Evolutionary conservation across 768 basidiomycete species (phyloP), one percentile per base, ranked within the genome.

Genomic region (Mycena latifolia): DNA sequence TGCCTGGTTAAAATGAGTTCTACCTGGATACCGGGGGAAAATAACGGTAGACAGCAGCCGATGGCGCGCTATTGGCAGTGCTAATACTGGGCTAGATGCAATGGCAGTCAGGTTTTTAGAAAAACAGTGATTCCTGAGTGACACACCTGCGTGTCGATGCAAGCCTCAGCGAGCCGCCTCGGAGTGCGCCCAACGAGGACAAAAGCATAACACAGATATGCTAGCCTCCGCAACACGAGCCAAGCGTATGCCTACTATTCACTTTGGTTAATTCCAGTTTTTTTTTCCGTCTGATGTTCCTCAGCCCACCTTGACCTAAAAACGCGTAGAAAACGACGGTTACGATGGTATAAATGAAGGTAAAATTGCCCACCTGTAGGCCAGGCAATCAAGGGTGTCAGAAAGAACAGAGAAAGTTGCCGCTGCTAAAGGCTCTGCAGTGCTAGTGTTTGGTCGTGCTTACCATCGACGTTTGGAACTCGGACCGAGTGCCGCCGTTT

Each of bases 11-110:
- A 11, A 53, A 3, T 29, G 5, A 47, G 31, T 37, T 25, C 33
- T 65, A 69, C 67, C 63, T 57, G 63, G n/a, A 29, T 41, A 37
- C 43, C 54, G 63, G 24, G 12, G 27, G n/a, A 62, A 15, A 50
- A n/a, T 24, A 29, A 65, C 39, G 3, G 67, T 69, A 2, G 67
- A 69, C 12, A 69, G 51, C 33, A 47, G 47, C 41, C 68, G 57
- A 22, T 61, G 61, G 2, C 55, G 68, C 55, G 68, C 53, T 41
- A 69, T 48, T 8, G 52, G 61, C 52, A 65, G 22, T 11, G 31
- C 63, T 25, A 69, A 10, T 20, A 56, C 33, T 15, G 67, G 50
- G 46, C 67, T 69, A 35, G 8, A 65, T 18, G 11, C 24, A 22
- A 31, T 5, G 28, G 31, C 2, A n/a, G 24, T 52, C 7, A 63